Percentiles rank a stretch among this genome's conserved stretches.
Evolutionary conservation across 2,329 filamentous ascomycete species (phyloP).

Genomic region (Xylaria sp.): DNA sequence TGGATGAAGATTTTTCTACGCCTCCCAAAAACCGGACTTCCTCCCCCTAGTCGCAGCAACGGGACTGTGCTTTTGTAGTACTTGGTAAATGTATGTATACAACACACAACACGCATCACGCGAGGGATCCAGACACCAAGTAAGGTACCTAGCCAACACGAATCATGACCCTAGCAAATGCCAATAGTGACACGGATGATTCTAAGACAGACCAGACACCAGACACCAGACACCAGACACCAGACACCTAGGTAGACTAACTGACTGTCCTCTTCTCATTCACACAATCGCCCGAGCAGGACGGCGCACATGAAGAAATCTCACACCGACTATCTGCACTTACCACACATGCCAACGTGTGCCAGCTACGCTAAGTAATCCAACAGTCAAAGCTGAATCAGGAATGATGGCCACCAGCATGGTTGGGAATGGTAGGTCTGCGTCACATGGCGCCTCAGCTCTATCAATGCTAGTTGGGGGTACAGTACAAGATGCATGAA

Average conservation of each 20-base stretch:
- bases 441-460: constrained; percentile 23
- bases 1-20: too few relatives aligned
- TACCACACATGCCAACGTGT: too few relatives aligned
- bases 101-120: too few relatives aligned
- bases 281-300: not conserved
- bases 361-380: not conserved
- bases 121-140: constrained; percentile 14
- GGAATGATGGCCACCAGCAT: not conserved
- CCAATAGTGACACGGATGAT: constrained; percentile 22
- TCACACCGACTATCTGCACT: constrained; percentile 18
- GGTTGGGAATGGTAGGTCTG: constrained; percentile 6
- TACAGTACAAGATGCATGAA: not conserved
- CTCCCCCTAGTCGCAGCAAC: too few relatives aligned
- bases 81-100: too few relatives aligned
- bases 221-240: not conserved
- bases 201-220: constrained; percentile 4
- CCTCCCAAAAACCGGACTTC: too few relatives aligned
- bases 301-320: constrained; percentile 3
- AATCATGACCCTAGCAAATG: constrained; percentile 15
- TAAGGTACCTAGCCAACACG: constrained; percentile 17
- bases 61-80: too few relatives aligned
- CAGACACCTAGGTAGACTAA: too few relatives aligned
- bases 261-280: constrained; percentile 1
- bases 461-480: constrained; percentile 2
- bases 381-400: constrained; percentile 6